phyloP scores from a whole-genome alignment of 805 yeast species.

The Lipomyces orientalis region DNA sequence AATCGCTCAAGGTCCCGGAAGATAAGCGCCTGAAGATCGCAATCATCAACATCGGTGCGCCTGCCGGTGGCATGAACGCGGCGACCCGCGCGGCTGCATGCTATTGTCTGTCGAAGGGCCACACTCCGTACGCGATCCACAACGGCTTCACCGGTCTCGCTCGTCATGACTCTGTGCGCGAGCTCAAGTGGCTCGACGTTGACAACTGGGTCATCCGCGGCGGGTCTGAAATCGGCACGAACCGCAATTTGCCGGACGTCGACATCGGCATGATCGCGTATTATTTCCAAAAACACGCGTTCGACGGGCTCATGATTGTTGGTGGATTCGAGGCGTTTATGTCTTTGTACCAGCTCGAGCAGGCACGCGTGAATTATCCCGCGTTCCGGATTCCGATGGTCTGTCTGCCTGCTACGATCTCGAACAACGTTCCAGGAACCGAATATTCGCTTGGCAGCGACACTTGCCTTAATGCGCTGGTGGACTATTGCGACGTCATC shows the following conservation, averaged over 20 bases:
- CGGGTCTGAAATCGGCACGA: constrained; percentile 97
- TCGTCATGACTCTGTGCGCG: constrained; percentile 82
- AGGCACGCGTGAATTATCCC: constrained; percentile 79
- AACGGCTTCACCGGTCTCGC: constrained; percentile 93
- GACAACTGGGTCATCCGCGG: constrained; percentile 89
- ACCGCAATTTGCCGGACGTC: constrained; percentile 79
- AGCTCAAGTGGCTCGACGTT: constrained; percentile 80
- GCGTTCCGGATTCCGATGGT: constrained; percentile 94
- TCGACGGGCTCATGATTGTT: constrained; percentile 87
- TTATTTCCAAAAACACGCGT: constrained; percentile 83
- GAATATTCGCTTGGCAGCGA: constrained; percentile 95
- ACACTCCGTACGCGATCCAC: constrained; percentile 84
- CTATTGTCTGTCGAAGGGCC: constrained; percentile 89
- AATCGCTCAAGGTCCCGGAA: constrained; percentile 62
- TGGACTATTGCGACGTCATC: constrained; percentile 91
- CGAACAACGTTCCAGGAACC: constrained; percentile 98
- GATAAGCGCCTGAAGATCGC: constrained; percentile 74
- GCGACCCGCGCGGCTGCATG: constrained; percentile 90
- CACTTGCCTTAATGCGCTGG: constrained; percentile 90
- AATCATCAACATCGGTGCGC: constrained; percentile 92
- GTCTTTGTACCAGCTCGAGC: constrained; percentile 79
- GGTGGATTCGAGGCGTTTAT: constrained; percentile 98
- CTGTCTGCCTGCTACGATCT: constrained; percentile 91
- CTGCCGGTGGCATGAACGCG: constrained; percentile 94
- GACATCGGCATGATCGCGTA: constrained; percentile 92